Conservation (phyloP, 129 eudicot genomes). For the sunflower (Helianthus annuus) region DNA sequence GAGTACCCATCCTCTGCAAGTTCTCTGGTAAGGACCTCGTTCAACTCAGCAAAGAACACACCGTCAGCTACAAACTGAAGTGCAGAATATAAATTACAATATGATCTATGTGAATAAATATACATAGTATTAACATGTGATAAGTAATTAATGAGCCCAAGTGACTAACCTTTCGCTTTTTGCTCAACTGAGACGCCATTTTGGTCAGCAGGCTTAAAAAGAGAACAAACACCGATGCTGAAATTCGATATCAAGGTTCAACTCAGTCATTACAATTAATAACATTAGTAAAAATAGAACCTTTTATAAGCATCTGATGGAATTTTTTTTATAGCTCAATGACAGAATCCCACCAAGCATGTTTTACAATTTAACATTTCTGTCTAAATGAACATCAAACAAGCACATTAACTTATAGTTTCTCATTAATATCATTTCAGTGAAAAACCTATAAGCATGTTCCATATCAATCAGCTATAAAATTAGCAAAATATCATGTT, state of each 20-base stretch:
- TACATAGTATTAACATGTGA: background rate
- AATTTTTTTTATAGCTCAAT: background rate
- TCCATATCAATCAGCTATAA: background rate
- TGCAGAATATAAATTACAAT: background rate
- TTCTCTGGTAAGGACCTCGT: conserved; percentile 1
- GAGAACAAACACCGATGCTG: background rate
- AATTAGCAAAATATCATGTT: background rate
- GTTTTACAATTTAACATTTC: background rate
- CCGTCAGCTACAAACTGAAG: conserved; percentile 4
- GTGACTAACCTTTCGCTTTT: conserved; percentile 31
- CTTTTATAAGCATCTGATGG: too few relatives aligned
- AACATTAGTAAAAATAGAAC: too few relatives aligned
- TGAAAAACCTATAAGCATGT: background rate
- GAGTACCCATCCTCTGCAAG: conserved; percentile 19
- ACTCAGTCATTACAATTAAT: too few relatives aligned
- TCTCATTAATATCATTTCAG: background rate
- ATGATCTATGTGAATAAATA: background rate
- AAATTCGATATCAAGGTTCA: background rate
- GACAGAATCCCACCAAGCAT: background rate
- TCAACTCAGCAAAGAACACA: conserved; percentile 15
- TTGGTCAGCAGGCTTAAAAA: background rate
- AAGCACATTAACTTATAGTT: background rate
- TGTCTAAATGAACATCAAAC: background rate
- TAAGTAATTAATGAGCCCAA: background rate
- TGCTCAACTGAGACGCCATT: conserved; percentile 34